These are phyloP conservation scores for Simplicillium aogashimaense DNA, from an alignment of 2,329 filamentous ascomycete species.

Conservation along the genomic window DNA sequence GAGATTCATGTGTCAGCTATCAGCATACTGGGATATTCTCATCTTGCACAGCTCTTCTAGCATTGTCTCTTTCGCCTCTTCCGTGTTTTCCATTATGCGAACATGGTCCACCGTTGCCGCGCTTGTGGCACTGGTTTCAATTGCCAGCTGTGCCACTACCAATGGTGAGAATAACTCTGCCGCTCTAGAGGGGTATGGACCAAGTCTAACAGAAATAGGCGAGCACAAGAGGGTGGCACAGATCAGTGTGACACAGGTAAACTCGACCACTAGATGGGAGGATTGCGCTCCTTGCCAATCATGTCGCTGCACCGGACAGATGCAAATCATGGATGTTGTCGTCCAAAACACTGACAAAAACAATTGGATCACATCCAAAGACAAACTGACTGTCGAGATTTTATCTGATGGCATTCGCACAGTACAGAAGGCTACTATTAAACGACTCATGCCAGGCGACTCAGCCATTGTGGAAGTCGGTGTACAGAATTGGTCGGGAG, in stretches of 20 bases:
- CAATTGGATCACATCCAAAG: slow-evolving; percentile 1
- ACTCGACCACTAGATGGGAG: background rate
- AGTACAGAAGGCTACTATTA: slow-evolving; percentile 1
- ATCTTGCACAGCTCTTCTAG: too few species aligned
- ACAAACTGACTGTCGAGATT: slow-evolving; percentile 3
- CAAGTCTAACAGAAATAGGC: too few species aligned
- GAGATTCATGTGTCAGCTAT: too few species aligned
- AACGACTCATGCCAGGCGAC: slow-evolving; percentile 4
- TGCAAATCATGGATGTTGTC: slow-evolving; percentile 5
- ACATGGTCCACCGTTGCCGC: too few species aligned
- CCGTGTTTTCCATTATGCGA: too few species aligned
- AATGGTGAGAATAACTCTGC: too few species aligned
- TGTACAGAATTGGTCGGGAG: slow-evolving; percentile 3
- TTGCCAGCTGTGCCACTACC: too few species aligned
- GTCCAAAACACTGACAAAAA: slow-evolving; percentile 2
- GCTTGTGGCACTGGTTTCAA: too few species aligned
- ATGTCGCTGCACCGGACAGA: background rate
- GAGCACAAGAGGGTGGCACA: too few species aligned
- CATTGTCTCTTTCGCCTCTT: too few species aligned
- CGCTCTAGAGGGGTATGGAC: too few species aligned
- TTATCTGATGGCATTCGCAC: slow-evolving; percentile 2
- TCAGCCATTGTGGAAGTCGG: slow-evolving; percentile 4
- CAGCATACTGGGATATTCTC: too few species aligned
- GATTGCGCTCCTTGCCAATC: background rate
- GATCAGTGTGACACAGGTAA: background rate